Evolutionary conservation across 2,329 filamentous ascomycete genomes (phyloP).

Genomic region (Fusarium fujikuroi): DNA sequence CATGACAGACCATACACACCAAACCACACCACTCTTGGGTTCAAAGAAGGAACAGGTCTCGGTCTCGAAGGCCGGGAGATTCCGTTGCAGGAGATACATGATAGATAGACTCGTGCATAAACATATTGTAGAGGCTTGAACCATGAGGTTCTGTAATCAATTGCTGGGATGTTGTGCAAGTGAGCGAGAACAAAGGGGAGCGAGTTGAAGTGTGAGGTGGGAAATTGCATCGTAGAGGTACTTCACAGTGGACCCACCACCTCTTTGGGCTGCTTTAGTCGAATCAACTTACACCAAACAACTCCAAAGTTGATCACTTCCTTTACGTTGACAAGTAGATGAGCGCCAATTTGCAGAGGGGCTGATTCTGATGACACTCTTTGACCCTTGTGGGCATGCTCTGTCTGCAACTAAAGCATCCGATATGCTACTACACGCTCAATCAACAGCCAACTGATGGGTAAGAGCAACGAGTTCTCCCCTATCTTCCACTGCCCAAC

Average conservation of each 20-base stretch:
- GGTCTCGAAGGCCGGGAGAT: conserved; percentile 5
- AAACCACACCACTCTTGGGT: conserved; percentile 25
- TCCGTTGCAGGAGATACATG: conserved; percentile 1
- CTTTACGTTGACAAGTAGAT: neutral
- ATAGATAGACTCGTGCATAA: conserved; percentile 28
- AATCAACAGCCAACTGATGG: neutral
- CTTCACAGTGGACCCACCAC: conserved; percentile 9
- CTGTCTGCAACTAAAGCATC: neutral
- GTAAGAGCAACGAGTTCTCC: neutral
- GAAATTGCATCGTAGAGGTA: conserved; percentile 4
- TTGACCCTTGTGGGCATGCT: neutral
- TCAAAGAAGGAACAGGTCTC: conserved; percentile 16
- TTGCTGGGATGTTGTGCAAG: neutral
- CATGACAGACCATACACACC: neutral
- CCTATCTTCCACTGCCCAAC: neutral
- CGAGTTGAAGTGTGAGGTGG: neutral
- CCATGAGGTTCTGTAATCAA: neutral
- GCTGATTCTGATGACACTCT: neutral
- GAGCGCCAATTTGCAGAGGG: neutral
- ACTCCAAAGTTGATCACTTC: conserved; percentile 7
- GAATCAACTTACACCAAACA: conserved; percentile 26
- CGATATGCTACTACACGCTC: neutral
- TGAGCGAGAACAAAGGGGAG: conserved; percentile 2
- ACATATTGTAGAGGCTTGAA: neutral
- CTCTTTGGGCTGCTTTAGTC: conserved; percentile 20